Evolutionary conservation across 768 basidiomycete genomes (phyloP).

Genomic region (Suillus cothurnatus): DNA sequence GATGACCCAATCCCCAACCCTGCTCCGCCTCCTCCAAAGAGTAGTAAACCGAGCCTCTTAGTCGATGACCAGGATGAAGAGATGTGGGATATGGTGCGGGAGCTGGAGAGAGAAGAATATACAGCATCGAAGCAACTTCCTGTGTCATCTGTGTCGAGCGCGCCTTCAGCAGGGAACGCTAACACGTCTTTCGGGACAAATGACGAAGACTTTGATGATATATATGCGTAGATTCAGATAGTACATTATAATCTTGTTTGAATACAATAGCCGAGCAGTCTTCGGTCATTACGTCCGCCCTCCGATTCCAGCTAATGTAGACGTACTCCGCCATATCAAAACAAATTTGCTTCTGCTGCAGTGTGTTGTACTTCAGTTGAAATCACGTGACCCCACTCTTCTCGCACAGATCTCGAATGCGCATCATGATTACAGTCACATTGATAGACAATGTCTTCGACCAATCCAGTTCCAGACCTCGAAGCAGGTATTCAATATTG

Average conservation of each 20-base stretch:
- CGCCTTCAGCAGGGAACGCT: constrained; percentile 16
- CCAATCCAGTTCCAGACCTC: constrained; percentile 53
- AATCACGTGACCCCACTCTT: background rate
- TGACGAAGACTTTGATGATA: constrained; percentile 64
- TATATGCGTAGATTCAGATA: constrained; percentile 47
- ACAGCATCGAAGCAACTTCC: constrained; percentile 22
- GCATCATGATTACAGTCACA: background rate
- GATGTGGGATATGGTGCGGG: constrained; percentile 70
- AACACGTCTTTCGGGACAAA: constrained; percentile 32
- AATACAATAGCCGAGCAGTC: background rate
- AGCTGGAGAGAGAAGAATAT: constrained; percentile 44
- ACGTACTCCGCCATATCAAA: background rate
- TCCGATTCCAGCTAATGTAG: background rate
- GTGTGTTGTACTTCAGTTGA: background rate
- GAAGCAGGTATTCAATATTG: constrained; percentile 86
- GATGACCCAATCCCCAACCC: constrained; percentile 12
- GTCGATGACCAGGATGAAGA: constrained; percentile 55
- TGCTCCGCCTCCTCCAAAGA: constrained; percentile 11
- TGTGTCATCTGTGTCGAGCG: constrained; percentile 24
- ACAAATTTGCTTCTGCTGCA: no score
- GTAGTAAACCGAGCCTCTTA: constrained; percentile 2
- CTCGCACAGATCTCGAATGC: background rate
- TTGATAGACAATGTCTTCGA: constrained; percentile 12
- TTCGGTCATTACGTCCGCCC: background rate
- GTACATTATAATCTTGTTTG: constrained; percentile 1